phyloP scores from a whole-genome alignment of 768 basidiomycete genomes.

The Hysterangium stoloniferum region DNA sequence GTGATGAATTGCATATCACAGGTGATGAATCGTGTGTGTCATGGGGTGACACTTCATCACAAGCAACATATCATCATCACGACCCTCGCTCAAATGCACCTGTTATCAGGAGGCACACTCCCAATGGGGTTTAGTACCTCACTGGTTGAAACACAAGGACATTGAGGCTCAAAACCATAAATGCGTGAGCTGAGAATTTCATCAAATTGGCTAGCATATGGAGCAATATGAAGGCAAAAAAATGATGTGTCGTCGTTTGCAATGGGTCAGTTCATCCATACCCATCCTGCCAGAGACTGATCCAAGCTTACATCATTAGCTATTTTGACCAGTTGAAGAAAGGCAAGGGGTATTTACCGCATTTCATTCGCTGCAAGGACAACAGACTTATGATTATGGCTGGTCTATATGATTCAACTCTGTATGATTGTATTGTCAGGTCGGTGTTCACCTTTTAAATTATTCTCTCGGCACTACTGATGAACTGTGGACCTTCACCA shows the following conservation, averaged over 20 bases:
- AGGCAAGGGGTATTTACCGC: constrained; percentile 69
- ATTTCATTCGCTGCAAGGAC: constrained; percentile 69
- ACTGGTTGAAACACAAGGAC: constrained; percentile 74
- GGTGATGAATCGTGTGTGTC: too few species aligned
- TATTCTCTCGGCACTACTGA: constrained; percentile 29
- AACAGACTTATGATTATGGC: constrained; percentile 73
- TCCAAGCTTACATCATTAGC: constrained; percentile 34
- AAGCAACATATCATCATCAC: too few species aligned
- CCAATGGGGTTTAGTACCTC: constrained; percentile 78
- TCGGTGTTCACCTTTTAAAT: too few species aligned
- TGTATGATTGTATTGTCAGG: too few species aligned
- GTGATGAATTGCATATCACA: too few species aligned
- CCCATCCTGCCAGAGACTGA: too few species aligned
- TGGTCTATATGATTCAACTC: constrained; percentile 72
- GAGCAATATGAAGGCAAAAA: constrained; percentile 71
- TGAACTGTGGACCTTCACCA: constrained; percentile 74
- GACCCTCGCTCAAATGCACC: constrained; percentile 74
- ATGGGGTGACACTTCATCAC: too few species aligned
- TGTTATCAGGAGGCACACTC: constrained; percentile 49
- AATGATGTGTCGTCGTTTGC: constrained; percentile 79
- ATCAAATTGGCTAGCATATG: constrained; percentile 75
- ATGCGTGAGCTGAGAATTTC: constrained; percentile 81
- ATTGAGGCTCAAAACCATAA: constrained; percentile 75
- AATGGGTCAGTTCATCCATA: constrained; percentile 47
- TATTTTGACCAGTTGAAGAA: constrained; percentile 95